phyloP scores from a whole-genome alignment of 768 basidiomycete genomes.

The Boletus vermiculosoides region DNA sequence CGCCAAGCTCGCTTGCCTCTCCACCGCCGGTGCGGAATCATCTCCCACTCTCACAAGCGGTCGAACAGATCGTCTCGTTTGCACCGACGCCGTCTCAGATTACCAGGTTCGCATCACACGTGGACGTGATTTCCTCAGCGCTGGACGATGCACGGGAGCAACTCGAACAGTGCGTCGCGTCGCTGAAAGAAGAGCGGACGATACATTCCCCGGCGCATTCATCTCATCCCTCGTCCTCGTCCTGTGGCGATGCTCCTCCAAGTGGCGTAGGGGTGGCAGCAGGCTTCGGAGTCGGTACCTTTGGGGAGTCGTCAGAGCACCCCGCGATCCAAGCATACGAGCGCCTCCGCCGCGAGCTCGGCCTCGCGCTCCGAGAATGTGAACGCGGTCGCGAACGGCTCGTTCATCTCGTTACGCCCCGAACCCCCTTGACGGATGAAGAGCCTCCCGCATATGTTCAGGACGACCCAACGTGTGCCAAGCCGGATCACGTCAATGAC shows the following conservation, averaged over 20 bases:
- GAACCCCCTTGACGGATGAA: slow-evolving; percentile 40
- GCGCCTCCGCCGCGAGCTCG: slow-evolving; percentile 70
- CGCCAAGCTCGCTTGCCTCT: slow-evolving; percentile 18
- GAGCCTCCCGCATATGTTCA: slow-evolving; percentile 2
- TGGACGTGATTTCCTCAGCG: slow-evolving; percentile 66
- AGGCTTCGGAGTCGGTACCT: background rate
- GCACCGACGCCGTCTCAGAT: slow-evolving; percentile 74
- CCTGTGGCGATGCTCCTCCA: slow-evolving; percentile 5
- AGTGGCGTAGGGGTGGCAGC: background rate
- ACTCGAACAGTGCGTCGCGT: slow-evolving; percentile 58
- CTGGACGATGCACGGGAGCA: slow-evolving; percentile 71
- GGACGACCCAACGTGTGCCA: background rate
- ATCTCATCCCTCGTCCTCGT: slow-evolving; percentile 20
- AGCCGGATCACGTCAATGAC: background rate
- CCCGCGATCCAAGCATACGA: slow-evolving; percentile 72
- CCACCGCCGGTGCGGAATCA: slow-evolving; percentile 15
- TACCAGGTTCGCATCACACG: slow-evolving; percentile 68
- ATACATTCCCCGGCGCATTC: slow-evolving; percentile 19
- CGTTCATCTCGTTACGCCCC: slow-evolving; percentile 54
- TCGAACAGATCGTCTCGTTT: slow-evolving; percentile 43
- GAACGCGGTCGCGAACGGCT: slow-evolving; percentile 73
- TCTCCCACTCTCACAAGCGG: slow-evolving; percentile 14
- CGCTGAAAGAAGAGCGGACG: slow-evolving; percentile 45
- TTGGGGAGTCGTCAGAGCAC: slow-evolving; percentile 32
- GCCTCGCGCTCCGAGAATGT: slow-evolving; percentile 75